These are phyloP conservation scores for Zymoseptoria brevis DNA, from an alignment of 2,329 filamentous ascomycete genomes.

Conservation along the genomic window DNA sequence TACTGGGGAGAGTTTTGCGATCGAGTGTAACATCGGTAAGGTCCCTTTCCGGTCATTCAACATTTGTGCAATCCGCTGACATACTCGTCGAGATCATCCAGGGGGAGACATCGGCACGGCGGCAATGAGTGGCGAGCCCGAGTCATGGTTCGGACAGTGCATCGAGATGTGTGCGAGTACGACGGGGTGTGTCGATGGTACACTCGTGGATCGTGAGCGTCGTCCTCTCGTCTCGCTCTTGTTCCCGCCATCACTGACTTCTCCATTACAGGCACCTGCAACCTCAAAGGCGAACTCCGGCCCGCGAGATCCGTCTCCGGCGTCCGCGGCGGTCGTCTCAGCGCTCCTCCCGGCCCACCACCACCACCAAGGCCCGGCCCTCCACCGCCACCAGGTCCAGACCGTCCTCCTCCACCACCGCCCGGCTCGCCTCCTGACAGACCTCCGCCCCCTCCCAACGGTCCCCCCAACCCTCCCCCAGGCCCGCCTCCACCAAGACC, in stretches of 20 bases:
- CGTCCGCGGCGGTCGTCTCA: not conserved
- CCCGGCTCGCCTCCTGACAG: too few relatives aligned
- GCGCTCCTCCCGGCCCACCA: not conserved
- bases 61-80: not conserved
- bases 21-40: not conserved
- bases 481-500: too few relatives aligned
- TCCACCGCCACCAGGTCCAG: not conserved
- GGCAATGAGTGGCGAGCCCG: not conserved
- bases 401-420: not conserved
- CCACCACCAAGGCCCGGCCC: not conserved
- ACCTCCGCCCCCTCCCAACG: too few relatives aligned
- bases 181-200: not conserved
- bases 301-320: not conserved
- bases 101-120: not conserved
- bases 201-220: not conserved
- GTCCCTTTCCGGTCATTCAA: not conserved
- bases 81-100: not conserved
- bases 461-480: not conserved
- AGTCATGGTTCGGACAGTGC: not conserved
- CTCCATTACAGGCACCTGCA: not conserved
- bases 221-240: too few relatives aligned
- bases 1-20: not conserved
- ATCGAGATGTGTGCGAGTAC: not conserved
- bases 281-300: not conserved
- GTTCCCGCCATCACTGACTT: too few relatives aligned